Conservation (phyloP, 805 yeast genomes). For the Metschnikowia noctiluminum region DNA sequence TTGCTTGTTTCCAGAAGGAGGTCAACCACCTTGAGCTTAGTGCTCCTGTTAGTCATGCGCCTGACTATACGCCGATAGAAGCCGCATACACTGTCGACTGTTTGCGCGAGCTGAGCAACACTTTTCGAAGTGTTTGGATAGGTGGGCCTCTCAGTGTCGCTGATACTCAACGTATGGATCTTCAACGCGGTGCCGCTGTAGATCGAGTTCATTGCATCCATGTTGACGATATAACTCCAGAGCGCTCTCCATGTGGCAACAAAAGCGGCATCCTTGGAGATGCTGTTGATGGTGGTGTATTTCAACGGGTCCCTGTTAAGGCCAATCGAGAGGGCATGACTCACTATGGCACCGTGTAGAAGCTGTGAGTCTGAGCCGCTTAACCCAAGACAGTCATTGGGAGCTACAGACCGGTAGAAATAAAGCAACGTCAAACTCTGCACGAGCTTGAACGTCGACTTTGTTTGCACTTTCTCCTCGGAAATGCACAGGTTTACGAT, state of each 20-base stretch:
- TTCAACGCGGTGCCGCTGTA: constrained; percentile 31
- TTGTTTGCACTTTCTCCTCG: constrained; percentile 26
- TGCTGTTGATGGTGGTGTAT: constrained; percentile 28
- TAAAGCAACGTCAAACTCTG: constrained; percentile 33
- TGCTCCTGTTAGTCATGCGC: constrained; percentile 25
- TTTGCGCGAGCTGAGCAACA: constrained; percentile 9
- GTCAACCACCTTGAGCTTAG: constrained; percentile 34
- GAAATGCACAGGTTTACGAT: constrained; percentile 34
- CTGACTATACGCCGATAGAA: constrained; percentile 29
- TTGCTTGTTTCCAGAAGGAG: constrained; percentile 33
- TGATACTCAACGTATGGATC: constrained; percentile 23
- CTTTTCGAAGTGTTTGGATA: constrained; percentile 11
- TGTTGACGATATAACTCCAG: constrained; percentile 30
- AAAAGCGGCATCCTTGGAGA: constrained; percentile 26
- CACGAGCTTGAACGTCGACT: constrained; percentile 34
- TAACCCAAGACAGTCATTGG: constrained; percentile 42
- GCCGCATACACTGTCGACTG: constrained; percentile 20
- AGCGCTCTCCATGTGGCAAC: constrained; percentile 34
- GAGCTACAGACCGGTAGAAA: constrained; percentile 36
- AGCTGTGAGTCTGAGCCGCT: constrained; percentile 39
- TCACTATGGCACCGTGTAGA: constrained; percentile 33
- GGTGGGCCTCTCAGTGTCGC: constrained; percentile 34
- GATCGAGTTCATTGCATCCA: constrained; percentile 33
- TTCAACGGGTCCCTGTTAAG: constrained; percentile 38
- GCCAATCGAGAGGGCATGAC: constrained; percentile 40